These are phyloP conservation scores for Purpureocillium lavendulum DNA, from an alignment of 2,329 filamentous ascomycete species.

Conservation along the genomic window DNA sequence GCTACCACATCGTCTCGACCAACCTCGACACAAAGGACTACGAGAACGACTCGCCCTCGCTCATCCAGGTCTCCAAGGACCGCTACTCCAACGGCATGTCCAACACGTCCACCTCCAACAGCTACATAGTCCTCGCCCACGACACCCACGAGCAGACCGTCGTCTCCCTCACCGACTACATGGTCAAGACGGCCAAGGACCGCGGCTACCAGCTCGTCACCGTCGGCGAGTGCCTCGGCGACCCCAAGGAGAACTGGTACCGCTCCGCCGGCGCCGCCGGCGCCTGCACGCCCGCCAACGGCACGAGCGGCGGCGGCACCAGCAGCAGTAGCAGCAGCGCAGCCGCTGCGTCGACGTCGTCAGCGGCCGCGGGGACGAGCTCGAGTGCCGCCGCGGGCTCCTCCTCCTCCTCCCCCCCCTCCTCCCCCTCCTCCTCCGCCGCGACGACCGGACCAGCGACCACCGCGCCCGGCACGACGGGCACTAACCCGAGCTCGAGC, in stretches of 20 bases:
- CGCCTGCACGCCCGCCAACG: conserved; percentile 7
- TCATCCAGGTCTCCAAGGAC: conserved; percentile 37
- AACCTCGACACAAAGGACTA: conserved; percentile 56
- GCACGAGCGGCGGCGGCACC: conserved; percentile 7
- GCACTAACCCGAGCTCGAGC: conserved; percentile 16
- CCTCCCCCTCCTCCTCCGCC: too few species aligned
- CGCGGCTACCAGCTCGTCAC: conserved; percentile 41
- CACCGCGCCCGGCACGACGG: too few species aligned
- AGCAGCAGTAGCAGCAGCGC: too few species aligned
- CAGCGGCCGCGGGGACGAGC: too few species aligned
- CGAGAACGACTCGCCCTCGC: conserved; percentile 38
- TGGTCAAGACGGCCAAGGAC: conserved; percentile 29
- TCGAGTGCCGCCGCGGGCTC: too few species aligned
- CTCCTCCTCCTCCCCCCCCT: too few species aligned
- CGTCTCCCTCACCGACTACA: conserved; percentile 29
- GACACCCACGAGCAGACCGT: conserved; percentile 42
- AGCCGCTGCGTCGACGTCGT: too few species aligned
- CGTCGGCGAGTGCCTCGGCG: conserved; percentile 50
- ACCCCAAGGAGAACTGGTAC: conserved; percentile 45
- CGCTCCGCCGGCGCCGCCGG: conserved; percentile 17
- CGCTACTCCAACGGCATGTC: conserved; percentile 28
- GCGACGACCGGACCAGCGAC: too few species aligned
- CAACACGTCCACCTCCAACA: conserved; percentile 13
- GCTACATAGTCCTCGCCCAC: conserved; percentile 43
- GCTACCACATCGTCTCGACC: conserved; percentile 49